Base-by-base conservation (phyloP, 176 grass and related monocot genomes). In the Tuctoria greenei region DNA sequence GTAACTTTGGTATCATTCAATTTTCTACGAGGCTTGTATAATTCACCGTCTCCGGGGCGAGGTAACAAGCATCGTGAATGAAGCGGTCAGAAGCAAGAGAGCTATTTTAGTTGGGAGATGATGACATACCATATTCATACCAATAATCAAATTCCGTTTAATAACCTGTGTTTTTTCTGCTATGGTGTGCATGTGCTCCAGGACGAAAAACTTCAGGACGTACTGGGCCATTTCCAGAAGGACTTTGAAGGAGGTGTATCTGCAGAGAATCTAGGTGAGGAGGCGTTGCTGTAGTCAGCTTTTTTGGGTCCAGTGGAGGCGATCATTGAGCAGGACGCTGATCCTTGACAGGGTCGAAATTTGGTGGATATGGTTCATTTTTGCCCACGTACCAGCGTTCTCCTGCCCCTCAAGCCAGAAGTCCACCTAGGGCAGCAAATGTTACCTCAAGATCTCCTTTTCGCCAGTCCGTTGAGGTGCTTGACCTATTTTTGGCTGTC, bases 311-410 rank as follows among this genome's bases (percentile, higher is more conserved):
- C 72, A 61, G 69, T 73, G 4, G 55, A 55, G 47, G 67, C 39
- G 67, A 79, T 67, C 50, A 77, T 78, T 82, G 71, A 90, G 38
- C 67, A 10, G 45, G 27, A 5, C 10, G 75, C 41, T 90, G 40
- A 77, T 81, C 67, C 86, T 69, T 74, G 34, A 73, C 77, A 99
- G 95, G 95, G 64, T 81, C 95, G 0, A 99, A 92, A 82, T 95
- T 86, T 87, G 91, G 89, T 73, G 95, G 87, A 61, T 99, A 99
- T 82, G 95, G 95, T 70, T 99, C 95, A 68, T 99, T 99, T 81
- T 88, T 99, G 57, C 91, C 95, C 39, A 79, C 87, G 6, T 85
- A 99, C 69, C 87, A 89, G 77, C 91, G 86, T 40, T 98, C 91
- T 84, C 95, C 95, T 86, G 10, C 14, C 79, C 71, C 55, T 63